Base-by-base conservation (phyloP, 208 protist species). In the Vickermania ingenoplastis region DNA sequence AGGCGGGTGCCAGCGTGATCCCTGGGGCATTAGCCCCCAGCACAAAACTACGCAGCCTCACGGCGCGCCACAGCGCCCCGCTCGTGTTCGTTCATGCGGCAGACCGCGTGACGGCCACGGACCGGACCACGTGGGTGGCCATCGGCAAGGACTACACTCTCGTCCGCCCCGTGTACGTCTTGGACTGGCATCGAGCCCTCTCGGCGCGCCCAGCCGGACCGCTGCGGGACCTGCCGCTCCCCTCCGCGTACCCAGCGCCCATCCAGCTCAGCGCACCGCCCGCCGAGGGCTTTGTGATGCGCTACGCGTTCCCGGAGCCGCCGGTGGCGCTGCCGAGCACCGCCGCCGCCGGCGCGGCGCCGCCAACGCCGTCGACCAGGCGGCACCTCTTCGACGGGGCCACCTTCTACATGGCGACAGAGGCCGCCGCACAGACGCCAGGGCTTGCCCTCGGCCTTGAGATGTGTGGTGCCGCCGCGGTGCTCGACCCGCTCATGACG, bases 151-250 rank as follows among this genome's bases (percentile, higher is more conserved):
- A 81, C 49, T 90, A 86, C 70, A 81, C 83, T 3, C 54, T 91
- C 3, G 83, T 91, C 36, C 70, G 77, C 49, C 74, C 81, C 5
- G 74, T 67, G 21, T 94, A 91, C 61, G 71, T 91, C 3, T 70
- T 87, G 28, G 81, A 91, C 76, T 91, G 81, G 83, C 89, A 88
- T 55, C 79, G 77, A 1, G 71, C 77, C 2, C 61, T 91, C 21
- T 76, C 86, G n/a, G 70, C 73, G 53, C 70, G 56, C 51, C 70
- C 83, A 24, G 53, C 78, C 1, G 62, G 66, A 1, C 75, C 83
- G 41, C 79, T 94, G 14, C 81, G 69, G 61, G 67, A 76, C 49
- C 67, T 89, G 61, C 86, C 83, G 14, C 66, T 79, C 29, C 86
- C 86, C 0, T 63, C 73, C 0, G 66, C 60, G 57, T 91, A 83